Conservation (phyloP, 2,329 filamentous ascomycete species). For the Albifimbria verrucaria region DNA sequence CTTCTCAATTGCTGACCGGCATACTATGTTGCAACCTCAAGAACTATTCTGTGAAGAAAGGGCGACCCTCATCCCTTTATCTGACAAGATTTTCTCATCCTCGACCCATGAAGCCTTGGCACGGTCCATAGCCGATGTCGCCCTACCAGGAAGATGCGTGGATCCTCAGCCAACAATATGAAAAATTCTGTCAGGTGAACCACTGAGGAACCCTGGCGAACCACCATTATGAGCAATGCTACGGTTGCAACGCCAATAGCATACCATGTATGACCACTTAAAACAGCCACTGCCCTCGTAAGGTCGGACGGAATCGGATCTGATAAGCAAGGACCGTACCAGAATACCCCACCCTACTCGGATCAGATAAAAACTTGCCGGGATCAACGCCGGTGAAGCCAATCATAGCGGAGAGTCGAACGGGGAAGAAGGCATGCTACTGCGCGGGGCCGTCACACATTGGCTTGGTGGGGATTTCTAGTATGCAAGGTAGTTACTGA, state of each 20-base stretch:
- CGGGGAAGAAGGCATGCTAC: neutral
- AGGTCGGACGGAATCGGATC: neutral
- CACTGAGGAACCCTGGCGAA: neutral
- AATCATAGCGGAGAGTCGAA: neutral
- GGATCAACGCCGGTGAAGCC: neutral
- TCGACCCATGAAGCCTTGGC: neutral
- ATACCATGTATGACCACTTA: neutral
- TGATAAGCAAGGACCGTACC: neutral
- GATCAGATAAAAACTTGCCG: neutral
- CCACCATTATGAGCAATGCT: neutral
- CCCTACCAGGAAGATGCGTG: neutral
- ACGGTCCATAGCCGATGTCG: neutral
- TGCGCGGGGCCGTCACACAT: no score
- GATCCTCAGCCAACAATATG: neutral
- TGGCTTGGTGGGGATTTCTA: no score
- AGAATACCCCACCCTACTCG: neutral
- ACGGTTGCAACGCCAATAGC: neutral
- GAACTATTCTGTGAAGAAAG: neutral
- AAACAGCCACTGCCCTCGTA: neutral
- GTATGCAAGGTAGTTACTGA: no score
- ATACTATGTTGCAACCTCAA: neutral
- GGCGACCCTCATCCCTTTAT: neutral
- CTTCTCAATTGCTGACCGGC: neutral
- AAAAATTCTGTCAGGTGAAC: neutral
- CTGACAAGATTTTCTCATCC: neutral